A percentile compares a stretch with the other conserved stretches of the same genome.
Evolutionary conservation across 2,329 filamentous ascomycete species (phyloP).

Genomic region (Sporothrix pallida): DNA sequence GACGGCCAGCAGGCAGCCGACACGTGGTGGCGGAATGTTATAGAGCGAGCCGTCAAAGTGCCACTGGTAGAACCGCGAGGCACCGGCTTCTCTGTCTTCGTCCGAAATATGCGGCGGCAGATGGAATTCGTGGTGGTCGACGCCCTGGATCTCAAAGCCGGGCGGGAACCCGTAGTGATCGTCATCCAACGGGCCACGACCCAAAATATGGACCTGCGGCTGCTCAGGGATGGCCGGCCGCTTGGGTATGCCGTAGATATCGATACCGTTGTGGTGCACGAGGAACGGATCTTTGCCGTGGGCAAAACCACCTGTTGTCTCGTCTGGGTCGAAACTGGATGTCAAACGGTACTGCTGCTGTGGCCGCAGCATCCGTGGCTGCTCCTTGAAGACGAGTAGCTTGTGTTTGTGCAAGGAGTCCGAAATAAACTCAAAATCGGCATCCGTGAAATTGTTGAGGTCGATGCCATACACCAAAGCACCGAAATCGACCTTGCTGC

Average conservation of each 20-base stretch:
- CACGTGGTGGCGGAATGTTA: conserved; percentile 46
- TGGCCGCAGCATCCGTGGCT: conserved; percentile 46
- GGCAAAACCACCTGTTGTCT: conserved; percentile 48
- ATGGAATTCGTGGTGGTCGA: conserved; percentile 48
- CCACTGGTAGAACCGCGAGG: conserved; percentile 48
- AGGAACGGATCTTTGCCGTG: conserved; percentile 47
- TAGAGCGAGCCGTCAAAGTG: conserved; percentile 48
- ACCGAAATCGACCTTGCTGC: conserved; percentile 47
- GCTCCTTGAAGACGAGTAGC: conserved; percentile 48
- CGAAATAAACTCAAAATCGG: conserved; percentile 45
- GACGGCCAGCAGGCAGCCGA: conserved; percentile 47
- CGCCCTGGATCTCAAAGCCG: conserved; percentile 48
- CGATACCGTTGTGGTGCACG: conserved; percentile 44
- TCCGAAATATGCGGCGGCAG: conserved; percentile 47
- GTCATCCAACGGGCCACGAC: conserved; percentile 45
- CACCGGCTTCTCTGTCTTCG: conserved; percentile 45
- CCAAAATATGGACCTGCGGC: conserved; percentile 48
- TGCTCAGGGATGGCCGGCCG: conserved; percentile 45
- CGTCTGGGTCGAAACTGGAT: conserved; percentile 45
- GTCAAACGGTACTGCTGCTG: conserved; percentile 47
- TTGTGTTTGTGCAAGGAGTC: conserved; percentile 46
- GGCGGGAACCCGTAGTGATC: conserved; percentile 47
- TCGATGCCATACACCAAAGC: conserved; percentile 47
- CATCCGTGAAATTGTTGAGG: conserved; percentile 46
- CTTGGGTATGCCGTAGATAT: conserved; percentile 47